These are phyloP conservation scores for Hymenotorrendiella dingleyae DNA, from an alignment of 2,329 filamentous ascomycete species.

Conservation along the genomic window DNA sequence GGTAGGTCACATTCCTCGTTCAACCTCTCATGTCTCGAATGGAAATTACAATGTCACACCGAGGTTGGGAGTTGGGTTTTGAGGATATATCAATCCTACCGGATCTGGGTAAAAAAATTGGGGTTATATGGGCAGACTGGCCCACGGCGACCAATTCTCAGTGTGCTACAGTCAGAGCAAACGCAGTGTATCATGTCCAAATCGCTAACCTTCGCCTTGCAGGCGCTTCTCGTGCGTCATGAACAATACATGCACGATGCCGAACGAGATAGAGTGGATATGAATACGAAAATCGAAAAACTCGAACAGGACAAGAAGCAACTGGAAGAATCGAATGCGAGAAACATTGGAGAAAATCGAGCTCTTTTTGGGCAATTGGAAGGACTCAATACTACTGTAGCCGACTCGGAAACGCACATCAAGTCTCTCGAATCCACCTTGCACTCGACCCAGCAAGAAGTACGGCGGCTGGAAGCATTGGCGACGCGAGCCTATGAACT, in stretches of 20 bases:
- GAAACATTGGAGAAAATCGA: slow-evolving; percentile 77
- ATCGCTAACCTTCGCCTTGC: slow-evolving; percentile 64
- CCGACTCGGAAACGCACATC: slow-evolving; percentile 74
- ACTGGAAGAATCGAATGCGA: slow-evolving; percentile 71
- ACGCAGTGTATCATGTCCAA: slow-evolving; percentile 19
- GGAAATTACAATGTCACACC: slow-evolving; percentile 5
- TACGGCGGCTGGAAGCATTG: slow-evolving; percentile 68
- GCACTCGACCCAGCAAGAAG: slow-evolving; percentile 68
- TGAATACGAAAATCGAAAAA: slow-evolving; percentile 66
- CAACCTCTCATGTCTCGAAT: slow-evolving; percentile 20
- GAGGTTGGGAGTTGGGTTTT: background rate
- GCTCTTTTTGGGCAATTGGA: slow-evolving; percentile 79
- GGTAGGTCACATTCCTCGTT: slow-evolving; percentile 54
- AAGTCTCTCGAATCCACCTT: slow-evolving; percentile 71
- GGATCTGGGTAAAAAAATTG: too few relatives aligned
- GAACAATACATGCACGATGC: slow-evolving; percentile 92
- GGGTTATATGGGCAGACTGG: too few relatives aligned
- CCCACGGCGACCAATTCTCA: too few relatives aligned
- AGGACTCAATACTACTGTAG: slow-evolving; percentile 69
- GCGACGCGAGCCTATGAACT: slow-evolving; percentile 70
- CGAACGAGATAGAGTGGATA: slow-evolving; percentile 72
- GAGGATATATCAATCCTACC: slow-evolving; percentile 5
- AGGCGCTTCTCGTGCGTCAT: slow-evolving; percentile 88
- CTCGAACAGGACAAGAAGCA: slow-evolving; percentile 69
- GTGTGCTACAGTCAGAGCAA: too few relatives aligned